Evolutionary conservation across 179 eudicot genomes (phyloP).

Genomic region (Spinacia oleracea): DNA sequence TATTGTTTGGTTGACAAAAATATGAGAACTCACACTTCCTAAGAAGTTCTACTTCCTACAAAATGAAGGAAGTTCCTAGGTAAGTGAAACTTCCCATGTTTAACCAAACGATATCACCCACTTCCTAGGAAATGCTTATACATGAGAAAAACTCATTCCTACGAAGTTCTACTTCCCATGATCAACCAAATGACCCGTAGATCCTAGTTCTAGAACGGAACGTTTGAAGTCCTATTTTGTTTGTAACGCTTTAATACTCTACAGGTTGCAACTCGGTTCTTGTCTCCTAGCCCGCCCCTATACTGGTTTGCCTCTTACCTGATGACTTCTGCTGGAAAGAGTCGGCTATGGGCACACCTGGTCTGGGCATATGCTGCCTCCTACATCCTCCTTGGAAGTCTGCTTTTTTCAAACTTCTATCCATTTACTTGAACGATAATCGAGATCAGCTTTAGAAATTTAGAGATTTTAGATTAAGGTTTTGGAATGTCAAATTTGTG

Average conservation of each 20-base stretch:
- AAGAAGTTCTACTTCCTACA: too few species aligned
- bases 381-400: conserved; percentile 84
- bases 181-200: too few species aligned
- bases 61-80: too few species aligned
- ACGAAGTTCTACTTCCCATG: too few species aligned
- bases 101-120: too few species aligned
- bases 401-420: conserved; percentile 74
- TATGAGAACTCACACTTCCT: too few species aligned
- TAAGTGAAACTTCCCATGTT: too few species aligned
- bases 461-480: neutral
- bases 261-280: conserved; percentile 92
- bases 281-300: conserved; percentile 86
- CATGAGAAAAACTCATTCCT: too few species aligned
- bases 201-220: too few species aligned
- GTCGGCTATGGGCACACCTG: conserved; percentile 59
- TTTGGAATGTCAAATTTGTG: neutral
- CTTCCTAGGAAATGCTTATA: too few species aligned
- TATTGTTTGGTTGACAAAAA: too few species aligned
- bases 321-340: conserved; percentile 38
- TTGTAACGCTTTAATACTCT: conserved; percentile 16
- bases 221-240: neutral
- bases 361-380: conserved; percentile 74
- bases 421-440: conserved; percentile 47
- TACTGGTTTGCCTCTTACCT: conserved; percentile 85
- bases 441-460: neutral